Evolutionary conservation across 768 basidiomycete genomes (phyloP).

Genomic region (Lentinula detonsa): DNA sequence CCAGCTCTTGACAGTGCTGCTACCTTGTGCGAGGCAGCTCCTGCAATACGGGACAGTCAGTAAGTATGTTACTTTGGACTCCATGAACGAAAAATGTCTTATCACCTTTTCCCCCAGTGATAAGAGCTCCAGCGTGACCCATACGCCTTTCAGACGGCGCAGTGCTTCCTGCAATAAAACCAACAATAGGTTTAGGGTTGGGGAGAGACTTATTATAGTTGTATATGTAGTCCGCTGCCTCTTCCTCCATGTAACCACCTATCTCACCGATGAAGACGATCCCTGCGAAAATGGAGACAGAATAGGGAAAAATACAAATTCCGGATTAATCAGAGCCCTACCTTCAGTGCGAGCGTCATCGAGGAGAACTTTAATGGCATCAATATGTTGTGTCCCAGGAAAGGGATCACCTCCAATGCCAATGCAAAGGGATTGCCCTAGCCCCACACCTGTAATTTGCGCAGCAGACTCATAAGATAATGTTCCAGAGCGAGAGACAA

Average conservation of each 20-base stretch:
- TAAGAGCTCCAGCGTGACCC: constrained; percentile 98
- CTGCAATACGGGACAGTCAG: constrained; percentile 25
- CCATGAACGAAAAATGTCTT: not conserved
- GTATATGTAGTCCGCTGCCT: constrained; percentile 94
- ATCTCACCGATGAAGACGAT: constrained; percentile 99
- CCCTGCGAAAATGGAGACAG: constrained; percentile 38
- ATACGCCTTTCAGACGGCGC: constrained; percentile 97
- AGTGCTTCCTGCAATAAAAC: constrained; percentile 96
- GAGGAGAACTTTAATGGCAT: constrained; percentile 94
- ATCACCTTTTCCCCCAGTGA: constrained; percentile 92
- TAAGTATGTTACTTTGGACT: not conserved
- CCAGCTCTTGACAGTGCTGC: constrained; percentile 86
- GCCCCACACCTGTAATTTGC: constrained; percentile 91
- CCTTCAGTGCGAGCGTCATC: constrained; percentile 93
- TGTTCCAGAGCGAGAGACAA: constrained; percentile 92
- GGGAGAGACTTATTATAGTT: constrained; percentile 83
- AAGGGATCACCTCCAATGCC: constrained; percentile 98
- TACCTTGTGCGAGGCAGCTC: constrained; percentile 92
- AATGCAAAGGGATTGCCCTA: constrained; percentile 94
- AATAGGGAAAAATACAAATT: too few relatives aligned
- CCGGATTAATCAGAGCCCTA: constrained; percentile 20
- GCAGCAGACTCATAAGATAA: constrained; percentile 98
- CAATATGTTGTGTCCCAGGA: constrained; percentile 92
- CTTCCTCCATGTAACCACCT: constrained; percentile 98
- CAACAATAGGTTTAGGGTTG: constrained; percentile 91